phyloP scores from a whole-genome alignment of 148 eudicot species.

The Rhododendron vialii region DNA sequence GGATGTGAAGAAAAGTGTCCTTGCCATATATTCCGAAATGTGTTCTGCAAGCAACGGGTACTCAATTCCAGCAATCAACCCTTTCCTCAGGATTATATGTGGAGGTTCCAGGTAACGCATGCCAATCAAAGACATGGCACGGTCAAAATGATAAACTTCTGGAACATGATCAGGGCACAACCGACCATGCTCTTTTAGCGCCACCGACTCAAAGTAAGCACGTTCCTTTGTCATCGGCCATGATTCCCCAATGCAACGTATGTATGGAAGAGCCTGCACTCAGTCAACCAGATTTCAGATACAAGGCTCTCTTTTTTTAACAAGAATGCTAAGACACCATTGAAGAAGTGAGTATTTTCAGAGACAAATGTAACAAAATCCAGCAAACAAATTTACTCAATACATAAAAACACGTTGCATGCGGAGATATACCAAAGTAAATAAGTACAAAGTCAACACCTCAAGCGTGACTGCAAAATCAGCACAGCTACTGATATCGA shows the following conservation, averaged over 20 bases:
- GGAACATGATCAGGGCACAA: conserved; percentile 91
- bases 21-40: conserved; percentile 77
- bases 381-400: not conserved
- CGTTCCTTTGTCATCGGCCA: conserved; percentile 97
- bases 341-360: not conserved
- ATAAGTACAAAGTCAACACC: not conserved
- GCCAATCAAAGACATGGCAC: conserved; percentile 79
- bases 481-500: not conserved
- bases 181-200: conserved; percentile 63
- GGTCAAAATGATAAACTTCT: conserved; percentile 92
- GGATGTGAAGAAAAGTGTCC: conserved; percentile 80
- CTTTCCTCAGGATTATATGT: conserved; percentile 88
- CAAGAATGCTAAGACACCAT: not conserved
- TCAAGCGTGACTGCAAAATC: not conserved
- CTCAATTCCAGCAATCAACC: conserved; percentile 84
- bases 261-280: conserved; percentile 82
- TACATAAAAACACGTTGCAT: not conserved
- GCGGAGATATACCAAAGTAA: not conserved
- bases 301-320: not conserved
- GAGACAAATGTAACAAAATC: not conserved
- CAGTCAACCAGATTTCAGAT: conserved; percentile 3
- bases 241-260: conserved; percentile 92
- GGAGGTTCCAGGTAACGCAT: conserved; percentile 98
- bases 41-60: conserved; percentile 88
- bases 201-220: conserved; percentile 76